A percentile compares a stretch with the other conserved stretches of the same genome.
Conservation (phyloP, 1,284 basidiomycete species). For the Microbotryum scabiosae region DNA sequence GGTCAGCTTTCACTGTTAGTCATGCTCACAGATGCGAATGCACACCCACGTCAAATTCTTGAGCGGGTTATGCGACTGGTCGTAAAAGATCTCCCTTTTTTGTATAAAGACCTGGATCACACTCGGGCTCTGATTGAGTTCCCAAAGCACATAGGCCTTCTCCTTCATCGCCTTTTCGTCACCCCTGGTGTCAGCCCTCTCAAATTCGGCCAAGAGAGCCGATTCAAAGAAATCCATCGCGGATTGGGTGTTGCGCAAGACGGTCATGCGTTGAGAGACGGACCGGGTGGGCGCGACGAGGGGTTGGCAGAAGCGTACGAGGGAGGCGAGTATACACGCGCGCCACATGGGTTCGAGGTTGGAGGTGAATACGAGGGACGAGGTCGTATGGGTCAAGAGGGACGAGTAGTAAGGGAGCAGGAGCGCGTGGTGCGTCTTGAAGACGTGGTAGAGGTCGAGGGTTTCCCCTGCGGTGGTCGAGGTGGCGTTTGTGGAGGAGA, state of each 20-base stretch:
- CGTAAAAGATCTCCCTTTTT: conserved; percentile 88
- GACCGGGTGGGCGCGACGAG: conserved; percentile 54
- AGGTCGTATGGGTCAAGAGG: conserved; percentile 32
- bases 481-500: not conserved
- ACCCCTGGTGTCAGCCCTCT: conserved; percentile 60
- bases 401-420: conserved; percentile 35
- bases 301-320: conserved; percentile 63
- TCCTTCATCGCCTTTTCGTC: conserved; percentile 67
- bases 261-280: conserved; percentile 45
- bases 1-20: conserved; percentile 30
- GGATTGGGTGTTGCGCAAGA: conserved; percentile 59
- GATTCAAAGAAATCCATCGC: conserved; percentile 83
- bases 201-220: conserved; percentile 70
- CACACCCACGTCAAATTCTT: conserved; percentile 70
- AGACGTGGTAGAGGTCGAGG: conserved; percentile 17
- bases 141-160: conserved; percentile 74
- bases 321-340: conserved; percentile 50
- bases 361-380: conserved; percentile 35
- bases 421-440: conserved; percentile 24
- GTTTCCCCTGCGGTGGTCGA: not conserved
- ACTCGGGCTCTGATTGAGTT: conserved; percentile 49
- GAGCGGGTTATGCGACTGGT: conserved; percentile 67
- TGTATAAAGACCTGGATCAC: conserved; percentile 71
- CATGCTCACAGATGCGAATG: not conserved
- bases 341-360: conserved; percentile 20